Conservation (phyloP, 75 land plant genomes). For the Selaginella moellendorffii region DNA sequence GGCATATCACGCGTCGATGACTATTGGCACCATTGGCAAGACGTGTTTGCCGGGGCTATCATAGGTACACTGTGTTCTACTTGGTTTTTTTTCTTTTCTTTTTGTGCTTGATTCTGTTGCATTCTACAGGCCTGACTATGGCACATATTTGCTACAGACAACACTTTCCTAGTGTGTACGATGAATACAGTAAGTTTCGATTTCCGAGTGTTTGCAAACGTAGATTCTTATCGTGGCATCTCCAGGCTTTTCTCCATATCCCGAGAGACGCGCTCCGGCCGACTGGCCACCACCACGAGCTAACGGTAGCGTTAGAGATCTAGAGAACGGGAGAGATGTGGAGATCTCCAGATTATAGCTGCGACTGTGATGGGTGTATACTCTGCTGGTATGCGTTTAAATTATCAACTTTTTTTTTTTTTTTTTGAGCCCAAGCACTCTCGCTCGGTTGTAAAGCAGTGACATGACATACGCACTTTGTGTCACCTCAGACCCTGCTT, state of each 20-base stretch:
- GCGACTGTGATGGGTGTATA: not conserved
- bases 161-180: constrained; percentile 16
- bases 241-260: not conserved
- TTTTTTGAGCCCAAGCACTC: not conserved
- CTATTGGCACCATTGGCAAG: constrained; percentile 93
- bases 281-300: not conserved
- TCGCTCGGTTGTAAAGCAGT: not conserved
- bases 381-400: not conserved
- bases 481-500: not conserved
- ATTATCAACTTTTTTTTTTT: not conserved
- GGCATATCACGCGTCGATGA: constrained; percentile 80
- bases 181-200: not conserved
- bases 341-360: not conserved
- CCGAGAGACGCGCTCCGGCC: not conserved
- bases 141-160: constrained; percentile 18
- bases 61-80: constrained; percentile 30
- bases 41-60: constrained; percentile 60
- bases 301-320: not conserved
- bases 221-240: not conserved
- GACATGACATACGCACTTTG: not conserved
- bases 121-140: constrained; percentile 7
- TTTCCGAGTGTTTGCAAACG: not conserved
- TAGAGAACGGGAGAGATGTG: not conserved
- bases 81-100: not conserved
- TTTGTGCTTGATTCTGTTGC: not conserved